Evolutionary conservation across 1,139 yeast genomes (phyloP), one percentile per base, ranked within the genome.

Genomic region (Taphrina confusa): DNA sequence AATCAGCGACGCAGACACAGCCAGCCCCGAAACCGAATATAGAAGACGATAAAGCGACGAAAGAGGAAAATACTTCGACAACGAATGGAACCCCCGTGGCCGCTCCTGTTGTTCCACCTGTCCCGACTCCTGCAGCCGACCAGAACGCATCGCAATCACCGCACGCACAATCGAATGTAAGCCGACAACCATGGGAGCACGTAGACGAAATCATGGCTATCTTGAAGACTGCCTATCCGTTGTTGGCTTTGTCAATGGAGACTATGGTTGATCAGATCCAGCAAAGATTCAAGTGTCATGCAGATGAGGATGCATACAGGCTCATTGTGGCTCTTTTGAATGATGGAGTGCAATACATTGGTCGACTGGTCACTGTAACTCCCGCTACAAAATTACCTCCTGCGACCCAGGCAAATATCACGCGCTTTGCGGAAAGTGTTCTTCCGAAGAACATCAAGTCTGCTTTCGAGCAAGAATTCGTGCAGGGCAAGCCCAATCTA

Each of bases 231-330:
- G 97, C 97, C 0, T 92, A 91, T 72, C 99, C 99, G 6, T 75
- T 94, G 60, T 76, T 94, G 65, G 96, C 98, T 0, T 79, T 94
- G 61, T 90, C 97, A 0, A 78, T 94, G 65, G 99, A 94, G 73
- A 89, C 97, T 0, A 76, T 94, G 64, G 97, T 92, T 51, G 98
- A 94, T 69, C 98, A 94, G 75, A 87, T 94, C 61, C 87, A 86
- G 69, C 96, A 90, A 70, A 78, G 97, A 61, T 92, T 94, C 78
- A 94, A 92, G 74, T 85, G 96, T 55, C 87, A 89, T 57, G 90
- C 95, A 0, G 98, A 94, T 72, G 98, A 92, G 69, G 98, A 94
- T 73, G 94, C 97, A 0, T 94, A 92, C 72, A 78, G 99, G 67
- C 78, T 94, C 63, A 91, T 95, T 56, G 90, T 90, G 65, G 98